Conservation (phyloP, 805 yeast species). For the Kodamaea restingae region DNA sequence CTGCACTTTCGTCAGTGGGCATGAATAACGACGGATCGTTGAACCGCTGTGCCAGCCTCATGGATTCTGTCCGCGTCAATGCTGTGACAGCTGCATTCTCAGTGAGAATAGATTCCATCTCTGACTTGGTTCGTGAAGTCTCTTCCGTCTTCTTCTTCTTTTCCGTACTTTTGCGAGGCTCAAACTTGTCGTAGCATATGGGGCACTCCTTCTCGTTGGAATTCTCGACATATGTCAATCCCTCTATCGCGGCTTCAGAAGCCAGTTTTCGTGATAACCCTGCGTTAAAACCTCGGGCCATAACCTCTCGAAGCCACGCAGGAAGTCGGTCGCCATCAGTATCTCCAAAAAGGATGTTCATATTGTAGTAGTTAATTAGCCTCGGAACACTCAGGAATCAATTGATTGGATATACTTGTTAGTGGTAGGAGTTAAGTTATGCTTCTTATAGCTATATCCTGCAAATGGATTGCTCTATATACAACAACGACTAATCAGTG, state of each 20-base stretch:
- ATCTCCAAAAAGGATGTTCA: slow-evolving; percentile 8
- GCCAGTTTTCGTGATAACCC: slow-evolving; percentile 29
- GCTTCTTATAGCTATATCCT: too few relatives aligned
- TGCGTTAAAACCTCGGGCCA: slow-evolving; percentile 33
- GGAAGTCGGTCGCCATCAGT: slow-evolving; percentile 20
- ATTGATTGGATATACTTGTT: too few relatives aligned
- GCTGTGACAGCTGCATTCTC: slow-evolving; percentile 2
- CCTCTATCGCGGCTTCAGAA: slow-evolving; percentile 37
- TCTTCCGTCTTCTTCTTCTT: neutral
- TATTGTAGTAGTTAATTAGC: neutral
- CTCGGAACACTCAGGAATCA: too few relatives aligned
- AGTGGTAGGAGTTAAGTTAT: too few relatives aligned
- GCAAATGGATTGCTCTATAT: too few relatives aligned
- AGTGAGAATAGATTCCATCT: neutral
- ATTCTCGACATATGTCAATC: slow-evolving; percentile 20
- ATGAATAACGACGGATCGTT: slow-evolving; percentile 32
- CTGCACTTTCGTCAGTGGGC: slow-evolving; percentile 27
- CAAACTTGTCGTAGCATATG: slow-evolving; percentile 38
- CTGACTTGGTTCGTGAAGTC: neutral
- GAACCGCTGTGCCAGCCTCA: slow-evolving; percentile 12
- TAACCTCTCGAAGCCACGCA: slow-evolving; percentile 29
- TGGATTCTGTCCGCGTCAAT: slow-evolving; percentile 1
- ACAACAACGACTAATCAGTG: too few relatives aligned
- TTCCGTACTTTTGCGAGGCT: slow-evolving; percentile 4
- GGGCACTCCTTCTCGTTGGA: slow-evolving; percentile 30